A percentile compares a stretch with the other conserved stretches of the same genome.
These are phyloP conservation scores for Pseudogymnoascus sp. DNA, from an alignment of 2,329 filamentous ascomycete genomes.

Conservation along the genomic window DNA sequence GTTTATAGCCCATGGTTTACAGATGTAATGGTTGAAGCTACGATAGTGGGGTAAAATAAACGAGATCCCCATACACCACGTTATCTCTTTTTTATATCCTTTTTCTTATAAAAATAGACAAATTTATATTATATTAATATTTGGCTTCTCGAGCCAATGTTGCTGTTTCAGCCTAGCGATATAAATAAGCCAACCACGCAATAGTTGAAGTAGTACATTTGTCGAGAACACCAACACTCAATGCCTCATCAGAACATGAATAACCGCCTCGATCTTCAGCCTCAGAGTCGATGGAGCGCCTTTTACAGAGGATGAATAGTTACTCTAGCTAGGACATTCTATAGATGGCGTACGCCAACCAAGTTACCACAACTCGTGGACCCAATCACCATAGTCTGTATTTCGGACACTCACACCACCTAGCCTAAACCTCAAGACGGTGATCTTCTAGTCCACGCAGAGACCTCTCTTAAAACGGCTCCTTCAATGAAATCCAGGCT, in stretches of 20 bases:
- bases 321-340: background rate
- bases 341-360: background rate
- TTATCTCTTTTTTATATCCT: too few species aligned
- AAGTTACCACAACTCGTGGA: background rate
- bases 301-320: background rate
- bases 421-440: conserved; percentile 59
- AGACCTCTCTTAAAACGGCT: conserved; percentile 69
- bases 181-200: too few species aligned
- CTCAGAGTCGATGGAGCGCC: background rate
- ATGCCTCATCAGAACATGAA: background rate
- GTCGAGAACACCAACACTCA: background rate
- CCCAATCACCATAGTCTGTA: conserved; percentile 69
- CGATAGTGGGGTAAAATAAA: too few species aligned
- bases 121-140: too few species aligned
- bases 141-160: too few species aligned
- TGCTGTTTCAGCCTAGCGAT: too few species aligned
- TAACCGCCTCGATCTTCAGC: background rate
- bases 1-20: too few species aligned
- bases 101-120: too few species aligned
- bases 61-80: too few species aligned
- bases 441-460: conserved; percentile 82
- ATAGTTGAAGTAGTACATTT: too few species aligned
- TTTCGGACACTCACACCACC: conserved; percentile 79
- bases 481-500: conserved; percentile 63
- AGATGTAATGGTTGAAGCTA: too few species aligned